A percentile compares a stretch with the other conserved stretches of the same genome.
Evolutionary conservation across 192 early-diverging fungal genomes (phyloP).

Genomic region (Coemansia sp.): DNA sequence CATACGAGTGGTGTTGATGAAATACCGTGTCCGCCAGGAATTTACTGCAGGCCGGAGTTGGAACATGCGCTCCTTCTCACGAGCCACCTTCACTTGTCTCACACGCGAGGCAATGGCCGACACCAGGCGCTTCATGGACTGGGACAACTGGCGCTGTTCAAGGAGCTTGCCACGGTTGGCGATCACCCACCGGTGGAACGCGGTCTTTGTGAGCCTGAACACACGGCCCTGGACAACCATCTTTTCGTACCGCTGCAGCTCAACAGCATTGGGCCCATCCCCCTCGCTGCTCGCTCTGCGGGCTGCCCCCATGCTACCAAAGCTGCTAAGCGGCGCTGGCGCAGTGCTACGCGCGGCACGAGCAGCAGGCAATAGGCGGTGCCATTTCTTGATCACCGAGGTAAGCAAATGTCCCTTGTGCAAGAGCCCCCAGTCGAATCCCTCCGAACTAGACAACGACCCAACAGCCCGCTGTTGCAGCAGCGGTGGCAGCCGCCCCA

Average conservation of each 20-base stretch:
- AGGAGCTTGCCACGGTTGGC: slow-evolving; percentile 20
- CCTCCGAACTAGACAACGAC: not conserved
- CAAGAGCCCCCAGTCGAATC: slow-evolving; percentile 31
- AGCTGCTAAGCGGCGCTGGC: not conserved
- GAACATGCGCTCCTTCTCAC: slow-evolving; percentile 15
- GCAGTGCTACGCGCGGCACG: not conserved
- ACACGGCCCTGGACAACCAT: not conserved
- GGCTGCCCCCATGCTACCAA: not conserved
- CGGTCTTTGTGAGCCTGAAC: not conserved
- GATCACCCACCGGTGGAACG: slow-evolving; percentile 22
- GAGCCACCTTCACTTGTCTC: slow-evolving; percentile 10
- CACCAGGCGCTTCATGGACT: slow-evolving; percentile 3
- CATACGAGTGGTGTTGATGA: not conserved
- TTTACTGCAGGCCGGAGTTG: slow-evolving; percentile 7
- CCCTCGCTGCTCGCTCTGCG: not conserved
- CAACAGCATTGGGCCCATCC: slow-evolving; percentile 11
- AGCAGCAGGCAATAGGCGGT: not conserved
- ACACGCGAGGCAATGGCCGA: slow-evolving; percentile 9
- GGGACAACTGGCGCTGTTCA: slow-evolving; percentile 10
- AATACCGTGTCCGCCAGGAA: slow-evolving; percentile 17
- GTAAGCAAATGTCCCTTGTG: slow-evolving; percentile 15
- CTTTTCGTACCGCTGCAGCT: slow-evolving; percentile 16
- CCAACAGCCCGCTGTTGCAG: slow-evolving; percentile 9
- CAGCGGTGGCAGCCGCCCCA: not conserved
- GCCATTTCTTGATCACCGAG: slow-evolving; percentile 8